phyloP scores from a whole-genome alignment of 2,329 filamentous ascomycete genomes.

The Botrytis fragariae region DNA sequence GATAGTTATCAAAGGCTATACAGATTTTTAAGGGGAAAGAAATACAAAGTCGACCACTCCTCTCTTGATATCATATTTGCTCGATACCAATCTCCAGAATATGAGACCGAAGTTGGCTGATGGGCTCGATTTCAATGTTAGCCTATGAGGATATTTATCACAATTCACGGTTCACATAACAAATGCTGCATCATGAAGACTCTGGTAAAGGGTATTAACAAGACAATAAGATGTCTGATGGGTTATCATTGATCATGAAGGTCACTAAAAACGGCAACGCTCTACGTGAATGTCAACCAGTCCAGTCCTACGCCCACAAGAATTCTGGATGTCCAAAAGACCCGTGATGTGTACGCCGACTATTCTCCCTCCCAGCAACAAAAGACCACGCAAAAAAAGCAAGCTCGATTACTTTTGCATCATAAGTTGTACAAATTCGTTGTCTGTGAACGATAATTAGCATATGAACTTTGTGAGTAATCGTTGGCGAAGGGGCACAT shows the following conservation, averaged over 20 bases:
- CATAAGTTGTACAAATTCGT: constrained; percentile 93
- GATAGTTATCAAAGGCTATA: not conserved
- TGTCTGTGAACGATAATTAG: constrained; percentile 55
- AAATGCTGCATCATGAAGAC: not conserved
- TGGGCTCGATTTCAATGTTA: not conserved
- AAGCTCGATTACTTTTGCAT: constrained; percentile 70
- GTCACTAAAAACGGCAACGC: constrained; percentile 11
- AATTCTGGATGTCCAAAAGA: constrained; percentile 17
- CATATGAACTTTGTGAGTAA: constrained; percentile 22
- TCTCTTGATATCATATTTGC: no score
- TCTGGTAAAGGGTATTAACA: constrained; percentile 14
- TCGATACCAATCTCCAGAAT: not conserved
- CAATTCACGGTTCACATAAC: not conserved
- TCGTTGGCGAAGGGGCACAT: constrained; percentile 41
- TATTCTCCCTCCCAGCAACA: constrained; percentile 17
- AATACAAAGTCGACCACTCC: not conserved
- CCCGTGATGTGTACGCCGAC: constrained; percentile 15
- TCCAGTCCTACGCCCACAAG: constrained; percentile 11
- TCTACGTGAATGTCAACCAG: constrained; percentile 17
- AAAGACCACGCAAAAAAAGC: constrained; percentile 23
- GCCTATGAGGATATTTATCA: not conserved
- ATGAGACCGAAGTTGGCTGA: not conserved
- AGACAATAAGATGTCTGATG: constrained; percentile 8
- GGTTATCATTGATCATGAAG: constrained; percentile 14
- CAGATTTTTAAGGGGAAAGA: not conserved